Conservation (phyloP, 805 yeast genomes). For the Candida hungchunana region DNA sequence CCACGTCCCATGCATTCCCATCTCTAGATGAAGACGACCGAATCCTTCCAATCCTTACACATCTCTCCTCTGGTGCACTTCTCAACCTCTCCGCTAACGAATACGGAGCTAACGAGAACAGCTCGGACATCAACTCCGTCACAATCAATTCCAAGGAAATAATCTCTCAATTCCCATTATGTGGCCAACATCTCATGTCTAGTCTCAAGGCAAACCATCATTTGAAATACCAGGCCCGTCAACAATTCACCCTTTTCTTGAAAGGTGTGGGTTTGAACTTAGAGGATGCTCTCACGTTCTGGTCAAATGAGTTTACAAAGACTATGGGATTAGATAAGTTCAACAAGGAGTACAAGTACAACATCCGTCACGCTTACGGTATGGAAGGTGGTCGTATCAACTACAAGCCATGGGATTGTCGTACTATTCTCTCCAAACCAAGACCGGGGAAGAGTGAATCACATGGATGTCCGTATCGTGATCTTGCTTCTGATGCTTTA, state of each 20-base stretch:
- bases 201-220: constrained; percentile 63
- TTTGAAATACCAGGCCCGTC: constrained; percentile 78
- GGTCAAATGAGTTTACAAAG: constrained; percentile 72
- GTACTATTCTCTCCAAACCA: constrained; percentile 66
- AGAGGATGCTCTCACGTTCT: constrained; percentile 84
- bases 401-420: constrained; percentile 84
- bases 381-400: constrained; percentile 85
- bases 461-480: constrained; percentile 94
- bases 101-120: constrained; percentile 19
- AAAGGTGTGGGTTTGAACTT: constrained; percentile 85
- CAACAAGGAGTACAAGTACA: constrained; percentile 84
- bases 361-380: constrained; percentile 86
- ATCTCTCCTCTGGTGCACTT: constrained; percentile 70
- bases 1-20: constrained; percentile 75
- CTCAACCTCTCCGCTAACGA: constrained; percentile 28
- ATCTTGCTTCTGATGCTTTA: constrained; percentile 61
- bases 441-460: constrained; percentile 63
- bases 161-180: constrained; percentile 72
- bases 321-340: constrained; percentile 66
- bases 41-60: constrained; percentile 75
- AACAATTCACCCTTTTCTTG: constrained; percentile 77
- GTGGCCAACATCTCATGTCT: constrained; percentile 64
- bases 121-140: constrained; percentile 54
- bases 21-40: constrained; percentile 90
- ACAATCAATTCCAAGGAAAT: constrained; percentile 52